These are phyloP conservation scores for Tolypocladium tundrense DNA, from an alignment of 2,329 filamentous ascomycete species.

Conservation along the genomic window DNA sequence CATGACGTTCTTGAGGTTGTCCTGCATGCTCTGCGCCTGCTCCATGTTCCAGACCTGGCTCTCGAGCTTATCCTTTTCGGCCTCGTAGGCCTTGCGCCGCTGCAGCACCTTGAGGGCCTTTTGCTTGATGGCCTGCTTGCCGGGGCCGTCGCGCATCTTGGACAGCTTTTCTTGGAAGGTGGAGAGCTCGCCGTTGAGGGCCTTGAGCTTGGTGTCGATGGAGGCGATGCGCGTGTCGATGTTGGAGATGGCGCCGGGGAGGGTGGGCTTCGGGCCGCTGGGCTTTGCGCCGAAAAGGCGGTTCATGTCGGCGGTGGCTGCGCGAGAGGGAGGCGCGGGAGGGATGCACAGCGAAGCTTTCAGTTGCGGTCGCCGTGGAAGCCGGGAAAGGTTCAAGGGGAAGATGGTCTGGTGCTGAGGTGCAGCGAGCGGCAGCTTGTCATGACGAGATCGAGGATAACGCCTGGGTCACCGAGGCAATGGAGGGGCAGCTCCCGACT, in stretches of 20 bases:
- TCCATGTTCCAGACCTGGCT: slow-evolving; percentile 99
- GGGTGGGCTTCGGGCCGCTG: slow-evolving; percentile 80
- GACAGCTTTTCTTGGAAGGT: slow-evolving; percentile 79
- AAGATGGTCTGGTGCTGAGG: not conserved
- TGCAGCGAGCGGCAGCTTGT: not conserved
- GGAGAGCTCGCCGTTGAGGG: slow-evolving; percentile 80
- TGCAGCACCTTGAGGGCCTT: slow-evolving; percentile 92
- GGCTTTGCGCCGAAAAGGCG: slow-evolving; percentile 86
- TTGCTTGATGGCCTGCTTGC: slow-evolving; percentile 84
- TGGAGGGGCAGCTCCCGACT: not conserved
- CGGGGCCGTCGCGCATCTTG: slow-evolving; percentile 92
- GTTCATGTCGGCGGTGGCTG: slow-evolving; percentile 57
- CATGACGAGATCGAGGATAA: not conserved
- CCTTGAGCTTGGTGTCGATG: slow-evolving; percentile 89
- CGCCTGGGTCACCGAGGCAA: not conserved
- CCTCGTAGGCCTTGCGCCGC: slow-evolving; percentile 88
- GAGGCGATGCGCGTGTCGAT: slow-evolving; percentile 75
- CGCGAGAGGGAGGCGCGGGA: not conserved
- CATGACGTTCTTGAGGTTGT: slow-evolving; percentile 98
- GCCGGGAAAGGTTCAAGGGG: not conserved
- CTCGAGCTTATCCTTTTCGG: slow-evolving; percentile 86
- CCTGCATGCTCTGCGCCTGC: slow-evolving; percentile 95
- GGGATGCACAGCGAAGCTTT: not conserved
- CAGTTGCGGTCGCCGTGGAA: not conserved
- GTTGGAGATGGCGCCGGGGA: slow-evolving; percentile 72